Conservation (phyloP, 2,329 filamentous ascomycete genomes). For the Cordyceps cateniannulata region DNA sequence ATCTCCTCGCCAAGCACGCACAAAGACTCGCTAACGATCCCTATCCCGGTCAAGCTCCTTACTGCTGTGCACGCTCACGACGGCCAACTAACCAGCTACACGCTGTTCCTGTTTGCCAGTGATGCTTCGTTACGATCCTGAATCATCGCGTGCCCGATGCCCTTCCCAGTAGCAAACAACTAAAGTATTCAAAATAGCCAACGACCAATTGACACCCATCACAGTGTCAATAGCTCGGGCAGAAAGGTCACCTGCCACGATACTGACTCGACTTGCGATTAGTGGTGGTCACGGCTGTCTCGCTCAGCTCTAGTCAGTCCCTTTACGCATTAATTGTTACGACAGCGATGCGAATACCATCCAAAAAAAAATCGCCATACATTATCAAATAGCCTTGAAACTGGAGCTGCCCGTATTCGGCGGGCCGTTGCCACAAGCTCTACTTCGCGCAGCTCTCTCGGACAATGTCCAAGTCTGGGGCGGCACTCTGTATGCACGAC, state of each 20-base stretch:
- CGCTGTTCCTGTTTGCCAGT: background rate
- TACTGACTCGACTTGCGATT: background rate
- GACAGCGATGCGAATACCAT: background rate
- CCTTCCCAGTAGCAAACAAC: background rate
- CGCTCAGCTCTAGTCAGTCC: background rate
- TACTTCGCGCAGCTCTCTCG: background rate
- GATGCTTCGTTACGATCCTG: background rate
- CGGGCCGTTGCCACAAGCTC: background rate
- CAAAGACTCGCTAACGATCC: background rate
- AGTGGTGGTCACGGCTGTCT: background rate
- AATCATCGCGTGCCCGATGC: background rate
- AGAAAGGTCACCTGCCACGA: background rate
- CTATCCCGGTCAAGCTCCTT: background rate
- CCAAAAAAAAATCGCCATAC: background rate
- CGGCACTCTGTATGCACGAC: background rate
- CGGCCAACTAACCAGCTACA: background rate
- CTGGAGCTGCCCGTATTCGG: background rate
- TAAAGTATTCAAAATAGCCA: background rate
- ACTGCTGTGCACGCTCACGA: background rate
- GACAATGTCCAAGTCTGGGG: background rate
- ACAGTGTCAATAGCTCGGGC: background rate
- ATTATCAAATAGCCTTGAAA: background rate
- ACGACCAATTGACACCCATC: background rate
- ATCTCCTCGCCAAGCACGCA: background rate
- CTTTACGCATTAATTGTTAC: background rate